Conservation (phyloP, 164 flowering plant genomes). For the Berberis thunbergii region DNA sequence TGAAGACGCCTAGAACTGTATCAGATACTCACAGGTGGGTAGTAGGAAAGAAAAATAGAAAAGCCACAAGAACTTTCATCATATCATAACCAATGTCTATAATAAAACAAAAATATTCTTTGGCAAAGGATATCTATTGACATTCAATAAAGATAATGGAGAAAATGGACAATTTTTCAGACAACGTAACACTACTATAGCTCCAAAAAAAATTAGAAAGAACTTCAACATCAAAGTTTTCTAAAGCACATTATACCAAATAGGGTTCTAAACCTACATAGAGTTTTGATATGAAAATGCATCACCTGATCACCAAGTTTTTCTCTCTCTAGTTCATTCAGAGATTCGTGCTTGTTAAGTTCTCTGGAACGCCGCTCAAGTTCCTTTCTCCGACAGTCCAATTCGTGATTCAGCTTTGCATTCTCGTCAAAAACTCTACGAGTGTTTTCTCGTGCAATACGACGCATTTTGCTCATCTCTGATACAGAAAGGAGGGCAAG, state of each 20-base stretch:
- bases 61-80: too few species aligned
- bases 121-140: too few species aligned
- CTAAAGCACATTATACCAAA: neutral
- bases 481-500: slow-evolving; percentile 6
- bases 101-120: too few species aligned
- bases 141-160: neutral
- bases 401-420: slow-evolving; percentile 23
- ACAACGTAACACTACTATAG: neutral
- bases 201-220: neutral
- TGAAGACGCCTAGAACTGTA: too few species aligned
- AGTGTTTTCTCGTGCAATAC: slow-evolving; percentile 26
- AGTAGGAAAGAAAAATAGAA: too few species aligned
- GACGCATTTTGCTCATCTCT: slow-evolving; percentile 7
- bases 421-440: slow-evolving; percentile 39
- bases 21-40: too few species aligned
- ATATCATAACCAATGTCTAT: too few species aligned
- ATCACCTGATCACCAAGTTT: slow-evolving; percentile 47
- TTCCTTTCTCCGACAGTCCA: slow-evolving; percentile 38
- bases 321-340: slow-evolving; percentile 51
- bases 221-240: neutral
- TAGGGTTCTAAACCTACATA: neutral
- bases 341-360: slow-evolving; percentile 40
- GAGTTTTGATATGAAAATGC: neutral
- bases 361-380: slow-evolving; percentile 25
- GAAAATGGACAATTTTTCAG: neutral